Evolutionary conservation across 106 monocot species (phyloP).

Genomic region (Apostasia shenzhenica): DNA sequence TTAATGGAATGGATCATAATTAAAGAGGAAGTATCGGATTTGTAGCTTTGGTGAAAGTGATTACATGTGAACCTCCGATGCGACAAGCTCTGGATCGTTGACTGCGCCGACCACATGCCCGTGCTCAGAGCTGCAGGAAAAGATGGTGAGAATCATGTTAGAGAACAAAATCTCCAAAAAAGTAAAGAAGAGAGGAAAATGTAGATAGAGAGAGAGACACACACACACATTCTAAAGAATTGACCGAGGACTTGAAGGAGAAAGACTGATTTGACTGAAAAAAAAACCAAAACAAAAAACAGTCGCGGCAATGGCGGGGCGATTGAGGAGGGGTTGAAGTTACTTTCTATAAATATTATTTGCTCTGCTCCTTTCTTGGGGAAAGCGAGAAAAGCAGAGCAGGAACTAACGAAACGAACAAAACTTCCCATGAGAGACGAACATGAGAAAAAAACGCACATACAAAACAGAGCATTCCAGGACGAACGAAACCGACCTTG

Average conservation of each 20-base stretch:
- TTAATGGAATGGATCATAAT: too few relatives aligned
- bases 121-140: neutral
- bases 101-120: conserved; percentile 9
- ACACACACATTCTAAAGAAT: too few relatives aligned
- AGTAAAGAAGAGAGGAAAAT: too few relatives aligned
- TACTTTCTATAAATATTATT: too few relatives aligned
- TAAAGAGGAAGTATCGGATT: neutral
- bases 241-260: too few relatives aligned
- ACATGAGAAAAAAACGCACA: neutral
- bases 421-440: neutral
- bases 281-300: too few relatives aligned
- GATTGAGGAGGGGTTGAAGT: too few relatives aligned
- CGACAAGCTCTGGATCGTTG: conserved; percentile 18
- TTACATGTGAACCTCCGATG: conserved; percentile 17
- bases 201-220: too few relatives aligned
- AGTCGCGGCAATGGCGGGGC: too few relatives aligned
- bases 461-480: neutral
- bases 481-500: neutral
- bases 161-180: too few relatives aligned
- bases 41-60: neutral
- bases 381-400: neutral
- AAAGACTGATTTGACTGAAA: neutral
- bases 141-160: neutral
- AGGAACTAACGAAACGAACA: neutral
- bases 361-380: too few relatives aligned